Conservation (phyloP, 768 basidiomycete species). For the Kwoniella pini region DNA sequence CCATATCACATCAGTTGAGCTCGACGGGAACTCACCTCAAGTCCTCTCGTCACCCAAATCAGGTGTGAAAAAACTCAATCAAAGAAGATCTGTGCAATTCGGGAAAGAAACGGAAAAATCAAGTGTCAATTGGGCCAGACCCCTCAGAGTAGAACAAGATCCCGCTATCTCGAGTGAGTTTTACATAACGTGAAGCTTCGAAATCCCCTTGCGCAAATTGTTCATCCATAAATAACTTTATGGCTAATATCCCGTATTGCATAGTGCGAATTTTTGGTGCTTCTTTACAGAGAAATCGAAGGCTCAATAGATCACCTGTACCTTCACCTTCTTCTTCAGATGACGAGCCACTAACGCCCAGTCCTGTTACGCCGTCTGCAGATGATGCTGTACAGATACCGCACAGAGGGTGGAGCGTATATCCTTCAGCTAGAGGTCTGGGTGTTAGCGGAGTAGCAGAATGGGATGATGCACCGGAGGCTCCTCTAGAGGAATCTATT, state of each 20-base stretch:
- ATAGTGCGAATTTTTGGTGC: slow-evolving; percentile 38
- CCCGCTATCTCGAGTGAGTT: slow-evolving; percentile 8
- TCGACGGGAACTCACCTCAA: slow-evolving; percentile 4
- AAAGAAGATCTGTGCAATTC: slow-evolving; percentile 7
- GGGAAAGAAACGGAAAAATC: slow-evolving; percentile 2
- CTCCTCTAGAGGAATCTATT: slow-evolving; percentile 1
- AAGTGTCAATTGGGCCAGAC: slow-evolving; percentile 31
- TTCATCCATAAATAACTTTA: not conserved
- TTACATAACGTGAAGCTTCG: too few relatives aligned
- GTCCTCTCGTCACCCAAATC: slow-evolving; percentile 11
- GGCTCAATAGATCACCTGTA: slow-evolving; percentile 21
- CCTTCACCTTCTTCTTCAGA: slow-evolving; percentile 32
- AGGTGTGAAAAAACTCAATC: not conserved
- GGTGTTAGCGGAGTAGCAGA: slow-evolving; percentile 27
- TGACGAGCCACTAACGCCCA: slow-evolving; percentile 28
- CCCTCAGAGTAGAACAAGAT: slow-evolving; percentile 16
- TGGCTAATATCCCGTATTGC: not conserved
- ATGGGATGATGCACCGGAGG: slow-evolving; percentile 17
- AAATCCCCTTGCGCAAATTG: not conserved
- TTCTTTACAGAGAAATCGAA: slow-evolving; percentile 29
- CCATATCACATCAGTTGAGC: not conserved
- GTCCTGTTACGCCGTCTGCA: slow-evolving; percentile 25
- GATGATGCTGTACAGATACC: slow-evolving; percentile 8
- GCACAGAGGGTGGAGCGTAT: slow-evolving; percentile 20
- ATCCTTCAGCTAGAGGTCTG: slow-evolving; percentile 14